Evolutionary conservation across 257 asterid species (phyloP).

Genomic region (Penstemon eatonii): DNA sequence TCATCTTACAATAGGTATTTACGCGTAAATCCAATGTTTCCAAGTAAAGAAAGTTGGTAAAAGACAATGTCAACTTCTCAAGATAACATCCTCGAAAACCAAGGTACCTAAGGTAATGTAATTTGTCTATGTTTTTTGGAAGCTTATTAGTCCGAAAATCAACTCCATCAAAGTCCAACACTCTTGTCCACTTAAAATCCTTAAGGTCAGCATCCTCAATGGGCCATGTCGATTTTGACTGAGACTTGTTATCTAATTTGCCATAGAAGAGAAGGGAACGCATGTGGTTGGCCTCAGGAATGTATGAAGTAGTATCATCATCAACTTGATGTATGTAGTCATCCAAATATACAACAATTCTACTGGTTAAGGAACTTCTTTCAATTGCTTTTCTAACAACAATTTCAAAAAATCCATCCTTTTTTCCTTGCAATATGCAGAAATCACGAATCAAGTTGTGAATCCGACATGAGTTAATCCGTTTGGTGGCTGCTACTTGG

Average conservation of each 20-base stretch:
- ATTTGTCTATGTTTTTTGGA: background rate
- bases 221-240: background rate
- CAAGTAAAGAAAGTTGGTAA: background rate
- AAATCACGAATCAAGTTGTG: background rate
- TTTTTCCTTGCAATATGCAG: background rate
- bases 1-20: too few species aligned
- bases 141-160: background rate
- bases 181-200: background rate
- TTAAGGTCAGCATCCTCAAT: background rate
- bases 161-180: constrained; percentile 6
- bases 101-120: constrained; percentile 18
- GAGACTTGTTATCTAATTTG: background rate
- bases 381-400: background rate
- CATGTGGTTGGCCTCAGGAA: constrained; percentile 4
- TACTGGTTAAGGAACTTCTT: background rate
- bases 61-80: constrained; percentile 3
- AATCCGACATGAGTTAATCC: constrained; percentile 2
- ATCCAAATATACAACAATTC: constrained; percentile 9
- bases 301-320: too few species aligned
- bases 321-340: background rate
- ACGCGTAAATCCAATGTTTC: background rate
- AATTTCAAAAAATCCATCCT: background rate
- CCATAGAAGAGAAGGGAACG: constrained; percentile 17
- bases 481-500: background rate
- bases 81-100: constrained; percentile 17